Evolutionary conservation across 2,329 filamentous ascomycete genomes (phyloP), one percentile per base, ranked within the genome.

Genomic region (Teratosphaeria viscida): DNA sequence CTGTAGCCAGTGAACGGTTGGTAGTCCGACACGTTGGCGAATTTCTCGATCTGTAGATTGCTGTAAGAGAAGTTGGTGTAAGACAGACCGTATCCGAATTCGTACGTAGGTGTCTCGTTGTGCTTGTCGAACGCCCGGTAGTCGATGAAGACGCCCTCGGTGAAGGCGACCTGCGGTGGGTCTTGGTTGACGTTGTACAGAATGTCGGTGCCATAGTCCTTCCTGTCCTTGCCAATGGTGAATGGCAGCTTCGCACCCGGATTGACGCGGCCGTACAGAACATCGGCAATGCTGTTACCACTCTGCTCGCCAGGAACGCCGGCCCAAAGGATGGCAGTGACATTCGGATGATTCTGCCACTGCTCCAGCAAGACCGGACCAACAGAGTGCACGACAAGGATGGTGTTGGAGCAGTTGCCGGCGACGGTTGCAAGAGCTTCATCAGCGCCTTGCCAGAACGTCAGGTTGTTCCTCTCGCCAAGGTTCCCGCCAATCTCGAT

Each of bases 401-500:
- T 88, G 10, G 90, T 96, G 80, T 96, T 96, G 76, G 86, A 85
- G 79, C 87, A 92, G 62, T 85, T 71, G 11, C 85, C 80, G 0
- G 90, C 85, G 11, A 96, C 89, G 55, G 87, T 90, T 74, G 88
- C 82, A 74, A 97, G 88, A 59, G 97, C 76, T 0, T 82, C 80
- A 57, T 97, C 90, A 52, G 89, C 92, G 60, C 85, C 82, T 61
- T 86, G 80, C 92, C 92, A 97, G 0, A 96, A 79, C 0, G 91
- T 96, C 47, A 97, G 79, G 75, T 99, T 96, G 68, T 91, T 91
- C 57, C 94, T 86, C 73, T 97, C 92, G 60, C 94, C 92, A 60
- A 81, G 78, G 72, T 96, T 96, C 57, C 85, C 87, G 63, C 92
- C 92, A 1, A 95, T 83, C 29, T 76, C 81, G 69, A 96, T 90